Evolutionary conservation across 345 rosid genomes (phyloP).

Genomic region (Diplotaxis tenuifolia): DNA sequence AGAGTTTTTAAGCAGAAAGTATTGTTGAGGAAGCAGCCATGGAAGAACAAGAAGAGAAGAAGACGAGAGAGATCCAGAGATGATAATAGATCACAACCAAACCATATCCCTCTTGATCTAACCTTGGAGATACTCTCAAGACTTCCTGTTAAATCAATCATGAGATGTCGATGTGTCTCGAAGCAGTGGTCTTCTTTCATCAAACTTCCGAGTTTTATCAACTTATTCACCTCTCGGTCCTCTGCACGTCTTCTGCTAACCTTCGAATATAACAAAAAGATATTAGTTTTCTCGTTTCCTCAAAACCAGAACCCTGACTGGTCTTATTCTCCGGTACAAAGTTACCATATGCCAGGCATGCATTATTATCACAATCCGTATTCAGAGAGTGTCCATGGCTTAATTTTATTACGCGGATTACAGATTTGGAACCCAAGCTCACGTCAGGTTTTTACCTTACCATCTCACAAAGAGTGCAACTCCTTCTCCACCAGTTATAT

Average conservation of each 20-base stretch:
- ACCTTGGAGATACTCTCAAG: neutral
- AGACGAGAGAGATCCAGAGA: neutral
- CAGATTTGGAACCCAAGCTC: too few relatives aligned
- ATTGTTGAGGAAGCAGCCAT: neutral
- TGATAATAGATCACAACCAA: neutral
- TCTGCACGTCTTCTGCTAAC: too few relatives aligned
- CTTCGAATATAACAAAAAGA: too few relatives aligned
- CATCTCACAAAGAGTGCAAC: too few relatives aligned
- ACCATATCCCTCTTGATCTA: neutral
- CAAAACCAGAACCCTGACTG: neutral
- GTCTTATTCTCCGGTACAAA: too few relatives aligned
- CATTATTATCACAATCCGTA: neutral
- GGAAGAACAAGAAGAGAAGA: neutral
- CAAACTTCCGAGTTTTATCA: conserved; percentile 1
- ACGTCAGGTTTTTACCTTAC: too few relatives aligned
- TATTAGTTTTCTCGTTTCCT: neutral
- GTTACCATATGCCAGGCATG: too few relatives aligned
- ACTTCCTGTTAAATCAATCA: neutral
- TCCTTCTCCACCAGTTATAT: too few relatives aligned
- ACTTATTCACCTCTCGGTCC: neutral
- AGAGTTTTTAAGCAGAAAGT: neutral
- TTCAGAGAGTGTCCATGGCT: neutral
- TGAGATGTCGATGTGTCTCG: neutral
- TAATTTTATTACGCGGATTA: neutral
- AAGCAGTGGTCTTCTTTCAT: neutral